Evolutionary conservation across 805 yeast genomes (phyloP), one percentile per base, ranked within the genome.

Genomic region (Pichia rugopelliculosa): DNA sequence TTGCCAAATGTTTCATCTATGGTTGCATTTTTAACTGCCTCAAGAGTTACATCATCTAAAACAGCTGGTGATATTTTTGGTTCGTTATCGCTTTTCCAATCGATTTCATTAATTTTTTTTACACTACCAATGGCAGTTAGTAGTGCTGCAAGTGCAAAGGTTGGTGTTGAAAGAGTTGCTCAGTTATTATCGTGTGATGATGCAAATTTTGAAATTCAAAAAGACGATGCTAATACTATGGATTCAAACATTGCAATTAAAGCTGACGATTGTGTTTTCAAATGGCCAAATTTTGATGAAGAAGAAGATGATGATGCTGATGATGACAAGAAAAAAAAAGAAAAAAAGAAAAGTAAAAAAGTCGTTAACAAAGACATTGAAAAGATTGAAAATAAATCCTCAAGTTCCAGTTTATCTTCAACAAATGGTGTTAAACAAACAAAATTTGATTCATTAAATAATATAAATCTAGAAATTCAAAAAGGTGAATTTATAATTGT

Each of bases 401-500:
- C 20, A 6, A 12, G 17, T 8, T 37, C 40, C 20, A 41, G 39
- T n/a, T 22, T 23, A 22, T 24, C 24, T 7, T 13, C 26, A 8
- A 4, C 4, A 1, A 15, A 20, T 25, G 25, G 17, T 17, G 20
- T 42, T 15, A 21, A 21, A 11, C 38, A 34, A 38, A 50, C 47
- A 11, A 13, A 48, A 45, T 73, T 73, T 59, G 52, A 72, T 41
- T 76, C 88, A 54, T 59, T 81, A 62, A 50, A 58, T 36, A 56
- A 84, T 57, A 64, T 87, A 49, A 70, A 79, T 53, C 62, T 87
- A 20, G 59, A 64, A 1, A 68, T 87, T 42, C 63, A 69, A 39
- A 76, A 75, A 48, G 85, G 86, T 21, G 95, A 87, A 59, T 77
- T 89, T 44, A 67, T 87, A 7, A 82, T 84, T 50, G 73, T 86